phyloP scores from a whole-genome alignment of 2,329 filamentous ascomycete genomes.

The Simplicillium aogashimaense region DNA sequence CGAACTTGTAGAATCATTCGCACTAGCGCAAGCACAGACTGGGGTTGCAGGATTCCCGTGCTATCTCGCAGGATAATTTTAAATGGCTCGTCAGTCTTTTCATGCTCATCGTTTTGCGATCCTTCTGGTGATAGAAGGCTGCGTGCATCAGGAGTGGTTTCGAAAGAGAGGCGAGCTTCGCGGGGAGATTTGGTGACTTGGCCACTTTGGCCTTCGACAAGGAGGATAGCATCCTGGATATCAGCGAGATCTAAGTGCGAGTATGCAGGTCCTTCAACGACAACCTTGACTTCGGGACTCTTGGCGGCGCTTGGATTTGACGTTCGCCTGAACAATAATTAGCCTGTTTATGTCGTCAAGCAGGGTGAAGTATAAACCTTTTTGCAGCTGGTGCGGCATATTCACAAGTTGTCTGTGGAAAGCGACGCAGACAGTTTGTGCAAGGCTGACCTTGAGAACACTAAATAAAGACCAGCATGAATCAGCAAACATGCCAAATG shows the following conservation, averaged over 20 bases:
- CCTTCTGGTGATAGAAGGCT: neutral
- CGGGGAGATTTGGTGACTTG: neutral
- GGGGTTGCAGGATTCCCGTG: slow-evolving; percentile 8
- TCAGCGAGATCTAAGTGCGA: slow-evolving; percentile 24
- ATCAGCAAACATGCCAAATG: neutral
- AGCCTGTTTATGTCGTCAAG: neutral
- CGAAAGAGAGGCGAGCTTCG: too few species aligned
- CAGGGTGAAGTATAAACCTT: slow-evolving; percentile 8
- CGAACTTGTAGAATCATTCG: slow-evolving; percentile 18
- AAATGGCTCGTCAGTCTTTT: slow-evolving; percentile 1
- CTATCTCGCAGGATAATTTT: slow-evolving; percentile 6
- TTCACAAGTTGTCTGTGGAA: slow-evolving; percentile 39
- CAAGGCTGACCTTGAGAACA: slow-evolving; percentile 45
- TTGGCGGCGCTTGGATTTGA: slow-evolving; percentile 2
- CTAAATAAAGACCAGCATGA: slow-evolving; percentile 17
- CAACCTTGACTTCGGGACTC: slow-evolving; percentile 4
- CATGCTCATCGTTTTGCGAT: neutral
- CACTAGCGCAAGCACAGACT: slow-evolving; percentile 17
- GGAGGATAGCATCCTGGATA: slow-evolving; percentile 22
- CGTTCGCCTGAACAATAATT: neutral
- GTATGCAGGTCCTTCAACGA: slow-evolving; percentile 14
- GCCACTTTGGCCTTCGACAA: slow-evolving; percentile 15
- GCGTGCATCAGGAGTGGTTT: too few species aligned
- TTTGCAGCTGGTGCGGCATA: slow-evolving; percentile 23
- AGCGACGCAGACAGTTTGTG: slow-evolving; percentile 41